Base-by-base conservation (phyloP, 1,284 basidiomycete genomes). In the Cutaneotrichosporon mucoides region DNA sequence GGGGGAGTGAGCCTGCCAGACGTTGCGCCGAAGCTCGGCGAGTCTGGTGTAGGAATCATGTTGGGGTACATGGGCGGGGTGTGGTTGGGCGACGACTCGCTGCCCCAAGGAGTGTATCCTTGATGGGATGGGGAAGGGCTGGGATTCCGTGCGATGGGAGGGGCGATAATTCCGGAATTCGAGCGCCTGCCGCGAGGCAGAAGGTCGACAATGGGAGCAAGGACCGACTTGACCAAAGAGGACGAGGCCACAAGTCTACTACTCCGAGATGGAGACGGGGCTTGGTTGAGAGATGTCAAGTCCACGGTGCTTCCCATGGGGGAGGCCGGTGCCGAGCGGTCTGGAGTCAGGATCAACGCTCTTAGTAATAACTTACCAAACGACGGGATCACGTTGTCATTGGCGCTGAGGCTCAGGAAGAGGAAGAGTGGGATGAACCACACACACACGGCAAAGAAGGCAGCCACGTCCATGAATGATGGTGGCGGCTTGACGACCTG, bases 381-480 rank as follows among this genome's bases (percentile, higher is more conserved):
- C 0, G 78, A 80, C 1, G 93, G 94, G 11, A 97, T 82, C 2
- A 92, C 90, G 70, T 96, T 91, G 73, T 97, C 94, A 67, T 95
- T 96, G 9, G 93, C 93, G 66, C 90, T 94, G 57, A 97, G 80
- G 72, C 91, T 94, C 65, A 96, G 79, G 81, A 96, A 97, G 33
- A 97, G 79, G 78, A 92, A 96, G 36, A 96, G 77, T 6, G 92
- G 92, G 13, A 88, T 86, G 54, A 92, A 84, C 93, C 93, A 97
- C 5, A 97, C 88, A 4, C 81, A 83, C 57, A 81, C 82, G 44
- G 80, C 82, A 9, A 79, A 79, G 55, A 66, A 64, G 1, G 57
- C 52, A 24, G 57, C 62, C 1, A 64, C 59, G 43, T 64, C 59
- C 59, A 64, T 59, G 44, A 61, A 64, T 8, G 53, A 50, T 5